Evolutionary conservation across 2,329 filamentous ascomycete genomes (phyloP), one percentile per base, ranked within the genome.

Genomic region (Mycocentrospora acerina): DNA sequence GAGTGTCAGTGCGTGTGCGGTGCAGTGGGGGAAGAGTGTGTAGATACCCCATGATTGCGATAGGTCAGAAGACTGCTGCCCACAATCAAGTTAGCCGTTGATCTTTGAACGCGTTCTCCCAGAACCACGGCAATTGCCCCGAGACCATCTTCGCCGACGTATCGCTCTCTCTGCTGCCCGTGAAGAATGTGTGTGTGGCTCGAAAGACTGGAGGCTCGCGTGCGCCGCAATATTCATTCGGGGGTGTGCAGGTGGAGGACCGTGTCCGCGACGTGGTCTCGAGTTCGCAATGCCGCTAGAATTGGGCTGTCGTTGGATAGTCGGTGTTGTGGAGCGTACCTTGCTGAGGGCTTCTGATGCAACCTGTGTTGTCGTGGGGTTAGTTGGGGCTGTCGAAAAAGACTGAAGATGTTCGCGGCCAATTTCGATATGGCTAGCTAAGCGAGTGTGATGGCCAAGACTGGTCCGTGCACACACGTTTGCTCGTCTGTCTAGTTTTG

Each of bases 1-100:
- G 25, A 18, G 11, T 37, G 65, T 75, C 54, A 75, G 71, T 61
- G 32, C 17, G 32, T 52, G 46, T 16, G 24, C 37, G 30, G 4
- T 30, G 17, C 12, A 29, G 28, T 27, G 24, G 30, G 28, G 28
- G 37, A 30, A 26, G 44, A 35, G 40, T 35, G 40, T 33, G 39
- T 57, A 63, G 57, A 67, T 74, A 76, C 73, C 73, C 73, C 73
- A 76, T 76, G 67, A 64, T 74, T 74, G 71, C 72, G 67, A 58
- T 67, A 62, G 61, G 64, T 69, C 68, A 73, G 69, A 68, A 68
- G 64, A 66, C 59, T 61, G 49, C 59, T 66, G 46, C 45, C 47
- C 39, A 53, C 41, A 54, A 40, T 48, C 36, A 42, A 53, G 49
- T 65, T 60, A 65, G 61, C 59, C 40, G 25, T 28, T 51, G 41